Evolutionary conservation across 2,329 filamentous ascomycete genomes (phyloP), one percentile per base, ranked within the genome.

Genomic region (Colletotrichum brevisporum): DNA sequence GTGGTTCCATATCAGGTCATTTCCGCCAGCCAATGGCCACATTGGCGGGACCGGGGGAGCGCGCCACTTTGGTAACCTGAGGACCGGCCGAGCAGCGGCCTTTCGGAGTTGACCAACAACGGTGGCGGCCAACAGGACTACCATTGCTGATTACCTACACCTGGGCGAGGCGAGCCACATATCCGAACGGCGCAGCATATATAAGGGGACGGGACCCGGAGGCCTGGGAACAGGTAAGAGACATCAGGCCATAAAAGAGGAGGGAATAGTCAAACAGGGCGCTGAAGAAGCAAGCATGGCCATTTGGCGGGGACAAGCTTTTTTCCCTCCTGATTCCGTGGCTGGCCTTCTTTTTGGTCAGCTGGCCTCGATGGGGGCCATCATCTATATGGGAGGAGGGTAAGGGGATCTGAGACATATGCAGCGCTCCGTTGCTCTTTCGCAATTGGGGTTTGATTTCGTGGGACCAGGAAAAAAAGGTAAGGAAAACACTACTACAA

Each of bases 1-100:
- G 50, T 62, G 51, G 56, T 57, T 27, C 67, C 51, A 67, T 62
- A 62, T 57, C 67, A 61, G 63, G 45, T 58, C 67, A 69, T 67
- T 67, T 52, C 41, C 15, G 63, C 63, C 47, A 62, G 53, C 56
- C 67, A 67, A 62, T 69, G 67, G 67, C 67, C 39, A 45, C 56
- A 61, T 69, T 58, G 52, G 56, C 45, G 48, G 67, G 36, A 41
- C 55, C 24, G 24, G 41, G 66, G 59, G 27, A 48, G 48, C 39
- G 54, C 58, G 59, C 47, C 55, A 53, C 26, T 26, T 54, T 50
- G 18, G 39, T 53, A 50, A 36, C 21, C 56, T 36, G n/a, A 52
- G 26, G 24, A 27, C 50, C 26, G 47, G 21, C 47, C 47, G 41
- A 50, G 50, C 50, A 31, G 50, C 50, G 13, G 24, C 21, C 21